A percentile compares a stretch with the other conserved stretches of the same genome.
phyloP scores from a whole-genome alignment of 352 stramenopile genomes.

The Globisporangium carolinianum region DNA sequence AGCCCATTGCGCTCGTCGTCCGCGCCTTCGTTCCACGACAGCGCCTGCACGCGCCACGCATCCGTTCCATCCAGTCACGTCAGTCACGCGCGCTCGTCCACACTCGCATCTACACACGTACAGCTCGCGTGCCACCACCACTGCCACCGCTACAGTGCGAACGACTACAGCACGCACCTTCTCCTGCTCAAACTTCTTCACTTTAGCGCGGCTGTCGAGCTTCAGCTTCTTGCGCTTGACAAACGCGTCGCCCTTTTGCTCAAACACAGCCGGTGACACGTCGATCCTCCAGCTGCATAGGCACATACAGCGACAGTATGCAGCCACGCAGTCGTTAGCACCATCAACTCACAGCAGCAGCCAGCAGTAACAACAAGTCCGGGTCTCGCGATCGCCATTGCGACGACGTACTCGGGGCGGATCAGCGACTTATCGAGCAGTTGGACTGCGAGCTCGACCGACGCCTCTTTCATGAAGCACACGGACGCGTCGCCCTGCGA shows the following conservation, averaged over 20 bases:
- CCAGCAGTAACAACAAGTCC: too few relatives aligned
- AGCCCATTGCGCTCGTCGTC: slow-evolving; percentile 87
- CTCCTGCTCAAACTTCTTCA: slow-evolving; percentile 85
- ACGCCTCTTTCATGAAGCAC: slow-evolving; percentile 94
- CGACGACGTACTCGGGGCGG: slow-evolving; percentile 65
- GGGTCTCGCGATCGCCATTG: too few relatives aligned
- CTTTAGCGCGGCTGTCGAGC: slow-evolving; percentile 76
- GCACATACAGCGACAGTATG: slow-evolving; percentile 1
- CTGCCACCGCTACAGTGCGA: too few relatives aligned
- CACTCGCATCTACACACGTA: neutral
- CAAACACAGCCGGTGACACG: slow-evolving; percentile 77
- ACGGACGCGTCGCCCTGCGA: slow-evolving; percentile 89
- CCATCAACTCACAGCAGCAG: neutral
- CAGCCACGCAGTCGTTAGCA: neutral
- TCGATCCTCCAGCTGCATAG: slow-evolving; percentile 58
- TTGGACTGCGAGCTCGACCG: slow-evolving; percentile 92
- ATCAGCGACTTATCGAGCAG: slow-evolving; percentile 90
- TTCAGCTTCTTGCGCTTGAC: slow-evolving; percentile 76
- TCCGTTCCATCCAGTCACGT: too few relatives aligned
- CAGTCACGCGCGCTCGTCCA: neutral
- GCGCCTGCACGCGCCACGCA: slow-evolving; percentile 69
- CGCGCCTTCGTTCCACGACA: slow-evolving; percentile 95
- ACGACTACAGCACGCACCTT: slow-evolving; percentile 46
- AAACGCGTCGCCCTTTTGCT: slow-evolving; percentile 81
- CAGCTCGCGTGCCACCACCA: too few relatives aligned